Evolutionary conservation across 495 filamentous ascomycete genomes (phyloP).

Genomic region (Hypomontagnella submonticulosa): DNA sequence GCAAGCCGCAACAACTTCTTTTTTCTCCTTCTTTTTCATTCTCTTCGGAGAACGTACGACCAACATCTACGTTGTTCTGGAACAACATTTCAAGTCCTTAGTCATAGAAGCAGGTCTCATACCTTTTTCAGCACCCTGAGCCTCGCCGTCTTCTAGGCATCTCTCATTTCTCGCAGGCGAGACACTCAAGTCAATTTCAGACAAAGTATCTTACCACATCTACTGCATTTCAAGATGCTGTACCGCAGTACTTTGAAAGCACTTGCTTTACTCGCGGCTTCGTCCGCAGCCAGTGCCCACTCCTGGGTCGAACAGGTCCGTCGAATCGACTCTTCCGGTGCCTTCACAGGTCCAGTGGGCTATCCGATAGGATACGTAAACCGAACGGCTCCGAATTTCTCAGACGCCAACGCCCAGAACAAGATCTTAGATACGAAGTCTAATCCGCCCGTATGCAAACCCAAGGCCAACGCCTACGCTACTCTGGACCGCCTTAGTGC

Average conservation of each 20-base stretch:
- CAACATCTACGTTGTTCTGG: conserved; percentile 6
- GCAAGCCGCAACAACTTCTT: conserved; percentile 11
- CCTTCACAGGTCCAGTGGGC: conserved; percentile 74
- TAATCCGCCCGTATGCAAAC: conserved; percentile 56
- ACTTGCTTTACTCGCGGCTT: conserved; percentile 50
- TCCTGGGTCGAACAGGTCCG: conserved; percentile 81
- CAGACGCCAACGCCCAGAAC: conserved; percentile 56
- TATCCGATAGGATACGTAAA: conserved; percentile 71
- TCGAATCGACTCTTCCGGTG: conserved; percentile 77
- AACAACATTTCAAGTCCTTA: conserved; percentile 7
- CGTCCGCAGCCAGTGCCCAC: conserved; percentile 64
- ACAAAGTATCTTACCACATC: conserved; percentile 16
- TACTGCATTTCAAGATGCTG: conserved; percentile 28
- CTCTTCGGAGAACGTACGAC: conserved; percentile 16
- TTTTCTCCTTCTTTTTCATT: conserved; percentile 3
- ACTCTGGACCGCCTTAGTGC: conserved; percentile 72
- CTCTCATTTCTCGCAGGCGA: conserved; percentile 38
- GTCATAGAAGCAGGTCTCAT: conserved; percentile 12
- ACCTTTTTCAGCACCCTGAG: conserved; percentile 3
- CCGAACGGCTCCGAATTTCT: conserved; percentile 61
- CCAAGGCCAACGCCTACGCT: conserved; percentile 62
- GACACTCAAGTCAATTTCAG: conserved; percentile 34
- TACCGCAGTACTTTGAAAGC: conserved; percentile 33
- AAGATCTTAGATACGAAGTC: conserved; percentile 55
- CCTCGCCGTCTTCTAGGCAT: conserved; percentile 11